Evolutionary conservation across 1,284 basidiomycete species (phyloP).

Genomic region (Tylopilus sp.): DNA sequence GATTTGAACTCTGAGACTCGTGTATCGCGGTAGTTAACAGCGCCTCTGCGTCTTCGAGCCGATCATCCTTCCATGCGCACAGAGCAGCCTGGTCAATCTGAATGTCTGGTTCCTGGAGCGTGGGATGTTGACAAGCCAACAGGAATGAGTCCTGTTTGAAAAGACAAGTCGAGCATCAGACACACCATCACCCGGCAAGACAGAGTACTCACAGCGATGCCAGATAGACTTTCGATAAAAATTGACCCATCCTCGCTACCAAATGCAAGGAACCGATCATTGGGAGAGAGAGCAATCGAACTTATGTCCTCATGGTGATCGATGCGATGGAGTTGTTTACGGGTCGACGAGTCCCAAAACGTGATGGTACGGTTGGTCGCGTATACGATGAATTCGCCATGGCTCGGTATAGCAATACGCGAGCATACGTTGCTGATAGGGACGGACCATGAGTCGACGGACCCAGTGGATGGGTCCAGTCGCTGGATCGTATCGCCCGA

Average conservation of each 20-base stretch:
- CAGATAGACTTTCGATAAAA: not conserved
- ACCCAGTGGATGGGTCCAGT: not conserved
- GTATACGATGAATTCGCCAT: too few species aligned
- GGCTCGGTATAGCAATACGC: not conserved
- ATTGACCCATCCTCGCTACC: not conserved
- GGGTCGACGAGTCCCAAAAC: not conserved
- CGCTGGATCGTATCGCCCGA: not conserved
- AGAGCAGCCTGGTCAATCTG: too few species aligned
- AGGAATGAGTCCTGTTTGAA: too few species aligned
- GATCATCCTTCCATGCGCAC: too few species aligned
- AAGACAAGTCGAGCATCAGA: too few species aligned
- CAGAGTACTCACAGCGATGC: not conserved
- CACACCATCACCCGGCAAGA: not conserved
- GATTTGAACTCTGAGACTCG: too few species aligned
- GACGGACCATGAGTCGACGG: not conserved
- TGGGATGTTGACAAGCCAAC: too few species aligned
- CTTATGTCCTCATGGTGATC: not conserved
- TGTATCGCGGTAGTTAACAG: too few species aligned
- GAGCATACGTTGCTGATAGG: not conserved
- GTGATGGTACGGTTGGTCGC: too few species aligned
- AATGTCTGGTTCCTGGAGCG: too few species aligned
- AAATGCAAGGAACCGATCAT: not conserved
- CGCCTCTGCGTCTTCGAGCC: too few species aligned
- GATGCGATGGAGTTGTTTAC: not conserved
- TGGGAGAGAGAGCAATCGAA: not conserved